phyloP scores from a whole-genome alignment of 2,329 filamentous ascomycete species.

The Sclerotinia trifoliorum region DNA sequence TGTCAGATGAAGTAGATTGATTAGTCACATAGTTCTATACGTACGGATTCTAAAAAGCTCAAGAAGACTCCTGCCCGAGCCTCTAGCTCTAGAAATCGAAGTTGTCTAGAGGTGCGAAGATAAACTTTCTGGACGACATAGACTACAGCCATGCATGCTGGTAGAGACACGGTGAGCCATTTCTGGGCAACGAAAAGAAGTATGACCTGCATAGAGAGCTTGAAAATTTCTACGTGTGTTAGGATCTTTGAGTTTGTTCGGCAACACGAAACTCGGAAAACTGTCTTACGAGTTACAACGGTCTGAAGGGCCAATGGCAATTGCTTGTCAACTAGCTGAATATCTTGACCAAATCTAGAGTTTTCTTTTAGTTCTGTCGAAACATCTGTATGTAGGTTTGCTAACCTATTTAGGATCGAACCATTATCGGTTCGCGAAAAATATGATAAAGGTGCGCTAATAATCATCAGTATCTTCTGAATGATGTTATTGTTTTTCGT shows the following conservation, averaged over 20 bases:
- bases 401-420: constrained; percentile 45
- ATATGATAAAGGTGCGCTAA: constrained; percentile 31
- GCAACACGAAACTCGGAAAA: not conserved
- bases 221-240: constrained; percentile 28
- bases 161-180: constrained; percentile 48
- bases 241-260: not conserved
- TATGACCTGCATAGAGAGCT: constrained; percentile 46
- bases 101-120: constrained; percentile 58
- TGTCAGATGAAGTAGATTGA: not conserved
- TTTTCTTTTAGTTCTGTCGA: constrained; percentile 11
- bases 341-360: constrained; percentile 30
- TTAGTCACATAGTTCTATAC: constrained; percentile 19
- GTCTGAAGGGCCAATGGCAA: constrained; percentile 38
- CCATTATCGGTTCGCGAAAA: constrained; percentile 46
- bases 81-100: constrained; percentile 61
- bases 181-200: constrained; percentile 49
- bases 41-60: constrained; percentile 44
- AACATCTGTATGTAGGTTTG: not conserved
- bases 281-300: constrained; percentile 39
- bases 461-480: not conserved
- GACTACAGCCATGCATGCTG: constrained; percentile 47
- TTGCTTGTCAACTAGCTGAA: constrained; percentile 27
- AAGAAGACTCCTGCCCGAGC: constrained; percentile 54
- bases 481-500: not conserved
- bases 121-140: constrained; percentile 57